Conservation (phyloP, 2,329 filamentous ascomycete species). For the Fusarium denticulatum region DNA sequence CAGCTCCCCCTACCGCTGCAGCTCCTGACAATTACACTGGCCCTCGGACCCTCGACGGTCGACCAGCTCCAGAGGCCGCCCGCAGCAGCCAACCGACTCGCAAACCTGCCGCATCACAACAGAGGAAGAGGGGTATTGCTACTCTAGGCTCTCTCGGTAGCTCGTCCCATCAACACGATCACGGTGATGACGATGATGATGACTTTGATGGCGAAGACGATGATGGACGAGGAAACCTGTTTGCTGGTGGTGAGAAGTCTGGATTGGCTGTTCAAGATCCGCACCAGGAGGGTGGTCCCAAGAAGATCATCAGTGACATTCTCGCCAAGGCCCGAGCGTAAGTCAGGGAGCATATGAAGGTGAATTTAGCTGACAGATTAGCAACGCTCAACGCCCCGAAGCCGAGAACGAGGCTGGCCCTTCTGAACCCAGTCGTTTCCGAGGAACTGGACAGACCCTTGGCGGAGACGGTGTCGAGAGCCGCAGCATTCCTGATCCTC, state of each 20-base stretch:
- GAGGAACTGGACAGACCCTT: constrained; percentile 77
- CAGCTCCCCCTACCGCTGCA: constrained; percentile 48
- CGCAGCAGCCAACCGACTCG: constrained; percentile 46
- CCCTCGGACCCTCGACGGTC: constrained; percentile 70
- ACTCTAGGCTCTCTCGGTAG: constrained; percentile 67
- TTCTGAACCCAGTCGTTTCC: constrained; percentile 66
- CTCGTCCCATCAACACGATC: constrained; percentile 59
- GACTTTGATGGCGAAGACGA: constrained; percentile 66
- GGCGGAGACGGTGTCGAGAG: constrained; percentile 81
- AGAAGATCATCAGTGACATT: constrained; percentile 70
- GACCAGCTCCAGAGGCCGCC: constrained; percentile 61
- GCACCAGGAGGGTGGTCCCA: constrained; percentile 57
- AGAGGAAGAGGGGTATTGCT: constrained; percentile 69
- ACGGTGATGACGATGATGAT: constrained; percentile 70
- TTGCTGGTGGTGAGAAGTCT: constrained; percentile 88
- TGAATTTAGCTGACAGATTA: constrained; percentile 45
- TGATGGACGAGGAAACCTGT: constrained; percentile 73
- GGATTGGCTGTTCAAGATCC: constrained; percentile 75
- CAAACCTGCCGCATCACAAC: constrained; percentile 49
- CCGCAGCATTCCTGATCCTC: constrained; percentile 72
- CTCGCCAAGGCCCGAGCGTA: constrained; percentile 72
- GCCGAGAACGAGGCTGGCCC: constrained; percentile 60
- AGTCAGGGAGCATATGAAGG: constrained; percentile 25
- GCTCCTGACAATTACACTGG: constrained; percentile 62
- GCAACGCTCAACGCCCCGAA: constrained; percentile 69